Evolutionary conservation across 2,329 filamentous ascomycete species (phyloP).

Genomic region (Fusarium torreyae): DNA sequence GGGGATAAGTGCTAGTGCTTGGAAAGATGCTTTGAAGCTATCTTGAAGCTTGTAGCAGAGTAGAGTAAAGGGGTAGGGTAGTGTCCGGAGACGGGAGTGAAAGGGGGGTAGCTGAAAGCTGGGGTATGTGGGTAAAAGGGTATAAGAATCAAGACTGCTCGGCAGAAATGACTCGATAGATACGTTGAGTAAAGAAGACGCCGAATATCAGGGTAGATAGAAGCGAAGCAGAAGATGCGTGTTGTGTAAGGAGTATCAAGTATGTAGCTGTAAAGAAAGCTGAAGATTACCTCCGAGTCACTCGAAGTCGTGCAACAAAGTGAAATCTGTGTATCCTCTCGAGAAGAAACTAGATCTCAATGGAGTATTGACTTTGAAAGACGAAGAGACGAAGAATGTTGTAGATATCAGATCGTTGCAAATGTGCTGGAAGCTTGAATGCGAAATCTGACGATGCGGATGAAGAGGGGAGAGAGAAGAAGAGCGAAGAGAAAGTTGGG

Average conservation of each 20-base stretch:
- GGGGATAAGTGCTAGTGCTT: background rate
- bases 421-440: conserved; percentile 8
- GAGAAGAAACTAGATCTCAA: conserved; percentile 7
- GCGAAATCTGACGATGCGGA: conserved; percentile 22
- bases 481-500: background rate
- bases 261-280: conserved; percentile 7
- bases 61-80: background rate
- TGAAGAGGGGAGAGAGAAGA: background rate
- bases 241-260: background rate
- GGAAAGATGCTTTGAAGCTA: conserved; percentile 12
- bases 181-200: background rate
- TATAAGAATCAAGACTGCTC: conserved; percentile 13
- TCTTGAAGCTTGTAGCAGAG: conserved; percentile 12
- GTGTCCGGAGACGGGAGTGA: background rate
- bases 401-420: conserved; percentile 23
- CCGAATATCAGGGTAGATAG: conserved; percentile 3
- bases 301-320: conserved; percentile 1
- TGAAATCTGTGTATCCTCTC: background rate
- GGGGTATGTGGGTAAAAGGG: background rate
- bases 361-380: conserved; percentile 5
- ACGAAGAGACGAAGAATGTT: conserved; percentile 6
- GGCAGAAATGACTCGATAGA: conserved; percentile 5
- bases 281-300: background rate
- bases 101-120: background rate
- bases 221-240: background rate